Conservation (phyloP, 148 eudicot species). For the Vaccinium myrtillus region DNA sequence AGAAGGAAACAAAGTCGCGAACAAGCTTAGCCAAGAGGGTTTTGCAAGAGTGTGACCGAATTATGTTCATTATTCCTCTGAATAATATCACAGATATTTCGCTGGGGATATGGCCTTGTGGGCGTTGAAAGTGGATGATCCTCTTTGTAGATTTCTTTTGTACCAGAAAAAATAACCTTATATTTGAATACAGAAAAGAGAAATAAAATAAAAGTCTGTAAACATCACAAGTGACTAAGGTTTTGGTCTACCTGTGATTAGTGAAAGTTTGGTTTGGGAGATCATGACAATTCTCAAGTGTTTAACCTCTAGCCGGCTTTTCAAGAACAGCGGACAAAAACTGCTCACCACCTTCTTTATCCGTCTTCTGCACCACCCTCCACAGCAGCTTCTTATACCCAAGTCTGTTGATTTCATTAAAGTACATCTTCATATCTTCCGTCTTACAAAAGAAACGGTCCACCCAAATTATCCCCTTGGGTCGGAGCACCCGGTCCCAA, state of each 20-base stretch:
- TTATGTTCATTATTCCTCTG: no score
- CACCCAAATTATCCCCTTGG: conserved; percentile 27
- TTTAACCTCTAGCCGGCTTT: conserved; percentile 22
- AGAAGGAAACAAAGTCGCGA: not conserved
- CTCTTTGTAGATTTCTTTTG: not conserved
- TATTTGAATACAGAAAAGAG: not conserved
- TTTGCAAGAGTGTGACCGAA: not conserved
- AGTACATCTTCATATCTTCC: conserved; percentile 19
- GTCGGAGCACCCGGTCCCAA: conserved; percentile 29
- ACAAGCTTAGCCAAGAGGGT: not conserved
- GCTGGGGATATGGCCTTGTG: no score
- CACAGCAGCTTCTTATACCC: conserved; percentile 26
- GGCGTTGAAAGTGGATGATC: no score
- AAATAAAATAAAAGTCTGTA: not conserved
- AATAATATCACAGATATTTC: no score
- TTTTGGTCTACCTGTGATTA: not conserved
- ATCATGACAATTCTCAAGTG: not conserved
- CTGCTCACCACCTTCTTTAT: conserved; percentile 25
- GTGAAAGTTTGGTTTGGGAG: not conserved
- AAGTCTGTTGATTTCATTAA: conserved; percentile 13
- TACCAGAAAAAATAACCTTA: not conserved
- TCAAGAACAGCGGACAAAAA: conserved; percentile 30
- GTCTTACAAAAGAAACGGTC: conserved; percentile 31
- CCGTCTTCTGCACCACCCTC: conserved; percentile 28
- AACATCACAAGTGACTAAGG: not conserved